Percentiles rank a stretch among this genome's conserved stretches.
Conservation (phyloP, 192 early-diverging fungal species). For the Rhizophagus clarus region DNA sequence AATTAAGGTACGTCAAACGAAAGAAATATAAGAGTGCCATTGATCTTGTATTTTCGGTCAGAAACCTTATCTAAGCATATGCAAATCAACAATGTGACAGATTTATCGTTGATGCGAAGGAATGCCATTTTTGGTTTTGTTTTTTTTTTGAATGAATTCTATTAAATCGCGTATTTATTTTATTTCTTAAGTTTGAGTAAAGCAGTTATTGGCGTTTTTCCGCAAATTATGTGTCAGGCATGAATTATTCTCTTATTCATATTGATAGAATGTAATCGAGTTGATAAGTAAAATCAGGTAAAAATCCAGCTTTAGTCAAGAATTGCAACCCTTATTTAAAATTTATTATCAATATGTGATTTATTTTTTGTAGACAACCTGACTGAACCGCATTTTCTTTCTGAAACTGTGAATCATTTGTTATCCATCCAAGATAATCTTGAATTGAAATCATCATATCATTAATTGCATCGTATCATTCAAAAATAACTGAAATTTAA, state of each 20-base stretch:
- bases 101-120: slow-evolving; percentile 80
- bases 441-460: no score
- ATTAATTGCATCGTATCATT: no score
- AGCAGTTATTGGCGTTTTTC: slow-evolving; percentile 66
- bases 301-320: slow-evolving; percentile 60
- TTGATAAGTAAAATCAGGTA: slow-evolving; percentile 61
- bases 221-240: slow-evolving; percentile 53
- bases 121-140: slow-evolving; percentile 49
- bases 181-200: slow-evolving; percentile 50
- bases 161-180: neutral
- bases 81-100: slow-evolving; percentile 80
- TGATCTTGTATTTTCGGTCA: slow-evolving; percentile 79
- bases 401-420: no score
- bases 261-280: slow-evolving; percentile 33
- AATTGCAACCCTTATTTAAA: slow-evolving; percentile 41
- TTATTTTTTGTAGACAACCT: slow-evolving; percentile 54
- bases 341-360: neutral
- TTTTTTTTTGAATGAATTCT: neutral
- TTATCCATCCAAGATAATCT: no score
- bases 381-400: slow-evolving; percentile 84
- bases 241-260: neutral
- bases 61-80: slow-evolving; percentile 74
- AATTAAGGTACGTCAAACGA: slow-evolving; percentile 78
- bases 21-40: slow-evolving; percentile 77
- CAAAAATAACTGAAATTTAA: no score